Evolutionary conservation across 805 yeast genomes (phyloP).

Genomic region (Dipodascus geniculatus): DNA sequence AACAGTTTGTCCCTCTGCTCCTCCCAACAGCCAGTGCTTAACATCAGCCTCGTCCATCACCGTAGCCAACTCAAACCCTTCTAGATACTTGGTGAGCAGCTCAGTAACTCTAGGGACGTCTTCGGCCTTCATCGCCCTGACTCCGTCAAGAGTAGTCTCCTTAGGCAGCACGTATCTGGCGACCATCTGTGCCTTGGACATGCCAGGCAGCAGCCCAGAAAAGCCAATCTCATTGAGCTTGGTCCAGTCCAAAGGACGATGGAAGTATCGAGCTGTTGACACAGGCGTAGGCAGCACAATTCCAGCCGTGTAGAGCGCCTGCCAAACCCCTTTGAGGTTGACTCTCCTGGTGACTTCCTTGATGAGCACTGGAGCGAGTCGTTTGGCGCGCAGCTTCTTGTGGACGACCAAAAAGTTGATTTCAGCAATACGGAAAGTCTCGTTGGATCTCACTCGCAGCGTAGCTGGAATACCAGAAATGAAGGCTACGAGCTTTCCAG

Average conservation of each 20-base stretch:
- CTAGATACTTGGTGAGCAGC: constrained; percentile 51
- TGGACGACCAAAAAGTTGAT: constrained; percentile 92
- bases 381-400: constrained; percentile 83
- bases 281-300: constrained; percentile 87
- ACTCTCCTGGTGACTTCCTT: constrained; percentile 91
- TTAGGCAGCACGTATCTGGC: constrained; percentile 47
- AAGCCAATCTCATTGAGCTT: constrained; percentile 86
- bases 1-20: constrained; percentile 30
- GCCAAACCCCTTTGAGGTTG: constrained; percentile 79
- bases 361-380: constrained; percentile 88
- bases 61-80: constrained; percentile 63
- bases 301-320: constrained; percentile 92
- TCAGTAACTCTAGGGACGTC: constrained; percentile 58
- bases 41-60: constrained; percentile 57
- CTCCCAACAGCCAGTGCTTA: constrained; percentile 60
- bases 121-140: constrained; percentile 41
- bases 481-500: constrained; percentile 77
- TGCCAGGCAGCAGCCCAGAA: constrained; percentile 60
- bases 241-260: constrained; percentile 88
- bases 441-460: constrained; percentile 45
- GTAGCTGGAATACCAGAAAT: constrained; percentile 81
- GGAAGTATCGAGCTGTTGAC: constrained; percentile 78
- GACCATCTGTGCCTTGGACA: constrained; percentile 56
- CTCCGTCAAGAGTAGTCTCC: constrained; percentile 37
- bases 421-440: constrained; percentile 46